Evolutionary conservation across 2,329 filamentous ascomycete genomes (phyloP).

Genomic region (Pseudogymnoascus sp.): DNA sequence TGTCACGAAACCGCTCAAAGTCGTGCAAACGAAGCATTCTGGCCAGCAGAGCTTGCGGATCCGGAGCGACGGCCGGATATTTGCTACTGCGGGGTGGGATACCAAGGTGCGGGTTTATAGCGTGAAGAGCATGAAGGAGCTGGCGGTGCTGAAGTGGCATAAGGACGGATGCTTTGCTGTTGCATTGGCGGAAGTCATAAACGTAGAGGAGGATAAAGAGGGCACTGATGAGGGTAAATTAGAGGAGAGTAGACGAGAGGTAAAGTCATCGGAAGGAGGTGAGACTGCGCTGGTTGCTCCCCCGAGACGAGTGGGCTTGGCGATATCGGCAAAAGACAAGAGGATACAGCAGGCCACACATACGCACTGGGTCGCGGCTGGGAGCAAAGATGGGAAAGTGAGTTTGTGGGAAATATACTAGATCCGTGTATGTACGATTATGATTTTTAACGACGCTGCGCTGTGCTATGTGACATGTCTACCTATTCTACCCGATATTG

Average conservation of each 20-base stretch:
- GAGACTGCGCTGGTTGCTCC: neutral
- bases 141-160: slow-evolving; percentile 94
- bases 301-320: slow-evolving; percentile 12
- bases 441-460: slow-evolving; percentile 5
- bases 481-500: slow-evolving; percentile 49
- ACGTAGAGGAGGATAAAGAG: slow-evolving; percentile 10
- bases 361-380: slow-evolving; percentile 83
- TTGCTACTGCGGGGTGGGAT: slow-evolving; percentile 93
- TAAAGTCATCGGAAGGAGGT: neutral
- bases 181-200: slow-evolving; percentile 53
- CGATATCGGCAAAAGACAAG: slow-evolving; percentile 54
- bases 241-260: slow-evolving; percentile 11
- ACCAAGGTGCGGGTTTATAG: slow-evolving; percentile 74
- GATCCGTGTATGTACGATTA: neutral
- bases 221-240: neutral
- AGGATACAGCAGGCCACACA: slow-evolving; percentile 56
- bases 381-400: slow-evolving; percentile 90
- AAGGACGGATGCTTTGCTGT: slow-evolving; percentile 77
- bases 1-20: slow-evolving; percentile 43
- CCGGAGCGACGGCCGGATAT: slow-evolving; percentile 71
- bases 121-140: slow-evolving; percentile 69
- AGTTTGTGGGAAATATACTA: slow-evolving; percentile 93
- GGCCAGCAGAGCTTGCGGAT: slow-evolving; percentile 78
- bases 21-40: slow-evolving; percentile 72
- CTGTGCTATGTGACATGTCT: neutral